These are phyloP conservation scores for Fraxinus nigra DNA, from an alignment of 305 asterid species.

Conservation along the genomic window DNA sequence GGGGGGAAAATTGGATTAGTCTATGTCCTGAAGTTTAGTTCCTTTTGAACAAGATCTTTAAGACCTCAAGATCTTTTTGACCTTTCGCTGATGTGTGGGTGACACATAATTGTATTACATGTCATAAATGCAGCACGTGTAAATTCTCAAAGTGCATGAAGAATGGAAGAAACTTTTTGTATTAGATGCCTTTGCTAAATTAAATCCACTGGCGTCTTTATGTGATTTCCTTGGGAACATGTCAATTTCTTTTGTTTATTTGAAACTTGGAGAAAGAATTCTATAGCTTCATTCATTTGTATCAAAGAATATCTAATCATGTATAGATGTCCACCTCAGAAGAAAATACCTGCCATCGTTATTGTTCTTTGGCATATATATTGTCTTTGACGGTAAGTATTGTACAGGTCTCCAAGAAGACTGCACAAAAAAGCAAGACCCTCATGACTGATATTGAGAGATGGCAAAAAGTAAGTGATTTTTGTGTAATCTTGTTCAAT, in stretches of 20 bases:
- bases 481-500: constrained; percentile 6
- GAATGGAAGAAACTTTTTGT: neutral
- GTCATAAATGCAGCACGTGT: neutral
- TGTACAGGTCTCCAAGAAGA: constrained; percentile 69
- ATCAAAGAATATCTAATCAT: neutral
- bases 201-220: neutral
- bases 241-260: neutral
- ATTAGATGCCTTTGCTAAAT: neutral
- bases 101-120: constrained; percentile 2
- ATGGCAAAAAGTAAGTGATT: constrained; percentile 68
- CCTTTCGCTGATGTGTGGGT: neutral
- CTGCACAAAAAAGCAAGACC: constrained; percentile 80
- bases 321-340: neutral
- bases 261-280: neutral
- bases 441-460: constrained; percentile 70
- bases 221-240: neutral
- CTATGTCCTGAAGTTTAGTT: neutral
- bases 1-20: neutral
- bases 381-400: constrained; percentile 1
- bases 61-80: neutral
- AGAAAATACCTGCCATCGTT: neutral
- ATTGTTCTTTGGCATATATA: neutral
- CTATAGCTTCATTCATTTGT: neutral
- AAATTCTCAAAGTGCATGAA: neutral
- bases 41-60: neutral